phyloP scores from a whole-genome alignment of 1,284 basidiomycete genomes.

The Pyrrhoderma noxium region DNA sequence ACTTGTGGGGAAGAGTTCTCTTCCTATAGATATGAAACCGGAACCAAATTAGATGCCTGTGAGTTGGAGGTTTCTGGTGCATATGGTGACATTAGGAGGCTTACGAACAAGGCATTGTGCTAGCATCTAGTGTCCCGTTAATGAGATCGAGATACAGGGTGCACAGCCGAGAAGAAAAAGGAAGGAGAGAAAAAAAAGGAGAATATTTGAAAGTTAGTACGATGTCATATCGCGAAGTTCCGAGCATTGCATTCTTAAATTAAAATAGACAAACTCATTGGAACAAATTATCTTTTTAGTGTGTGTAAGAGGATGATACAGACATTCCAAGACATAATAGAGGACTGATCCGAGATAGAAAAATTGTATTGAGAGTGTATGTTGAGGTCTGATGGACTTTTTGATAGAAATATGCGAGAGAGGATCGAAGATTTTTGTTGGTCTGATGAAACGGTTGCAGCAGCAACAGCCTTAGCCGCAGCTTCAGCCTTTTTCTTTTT shows the following conservation, averaged over 20 bases:
- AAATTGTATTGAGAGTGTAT: background rate
- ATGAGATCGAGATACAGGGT: too few species aligned
- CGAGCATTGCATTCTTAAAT: constrained; percentile 8
- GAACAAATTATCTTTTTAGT: background rate
- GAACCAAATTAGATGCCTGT: background rate
- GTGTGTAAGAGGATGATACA: background rate
- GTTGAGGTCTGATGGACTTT: background rate
- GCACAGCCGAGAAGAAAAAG: too few species aligned
- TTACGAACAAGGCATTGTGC: constrained; percentile 73
- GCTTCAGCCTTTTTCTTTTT: constrained; percentile 40
- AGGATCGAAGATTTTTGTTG: constrained; percentile 31
- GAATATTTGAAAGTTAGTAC: too few species aligned
- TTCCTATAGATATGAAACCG: constrained; percentile 39
- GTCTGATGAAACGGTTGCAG: background rate
- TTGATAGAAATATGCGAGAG: constrained; percentile 45
- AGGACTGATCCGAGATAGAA: constrained; percentile 29
- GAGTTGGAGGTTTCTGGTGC: background rate
- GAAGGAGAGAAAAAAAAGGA: background rate
- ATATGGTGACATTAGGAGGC: constrained; percentile 30
- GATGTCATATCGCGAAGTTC: background rate
- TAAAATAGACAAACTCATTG: constrained; percentile 13
- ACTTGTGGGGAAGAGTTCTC: constrained; percentile 79
- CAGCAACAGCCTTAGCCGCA: constrained; percentile 9
- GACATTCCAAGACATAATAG: constrained; percentile 75
- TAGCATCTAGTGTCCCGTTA: constrained; percentile 42